A percentile compares a stretch with the other conserved stretches of the same genome.
phyloP scores from a whole-genome alignment of 108 stramenopile species.

The Cyclostephanos tholiformis region DNA sequence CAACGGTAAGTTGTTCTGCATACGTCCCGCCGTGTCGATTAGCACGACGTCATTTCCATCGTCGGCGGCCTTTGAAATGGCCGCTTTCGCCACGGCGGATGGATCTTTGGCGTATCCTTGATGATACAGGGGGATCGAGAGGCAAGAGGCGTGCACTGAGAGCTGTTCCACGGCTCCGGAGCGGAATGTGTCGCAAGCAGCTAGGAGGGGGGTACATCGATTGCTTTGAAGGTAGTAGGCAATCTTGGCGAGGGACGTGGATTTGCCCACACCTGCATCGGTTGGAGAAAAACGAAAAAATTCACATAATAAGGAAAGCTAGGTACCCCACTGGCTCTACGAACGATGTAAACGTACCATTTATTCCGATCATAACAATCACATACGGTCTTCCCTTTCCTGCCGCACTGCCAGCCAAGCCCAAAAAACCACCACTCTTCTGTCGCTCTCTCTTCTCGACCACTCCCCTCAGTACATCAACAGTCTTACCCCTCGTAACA shows the following conservation, averaged over 20 bases:
- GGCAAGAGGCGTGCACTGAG: conserved; percentile 86
- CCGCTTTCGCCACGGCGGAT: conserved; percentile 86
- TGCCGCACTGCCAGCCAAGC: conserved; percentile 32
- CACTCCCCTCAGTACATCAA: conserved; percentile 65
- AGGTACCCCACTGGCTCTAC: not conserved
- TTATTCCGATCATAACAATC: conserved; percentile 96
- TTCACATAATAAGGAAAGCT: conserved; percentile 7
- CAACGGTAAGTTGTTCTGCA: conserved; percentile 97
- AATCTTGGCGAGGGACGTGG: conserved; percentile 91
- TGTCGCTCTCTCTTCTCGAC: conserved; percentile 57
- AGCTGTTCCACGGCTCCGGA: conserved; percentile 98
- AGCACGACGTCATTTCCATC: conserved; percentile 90
- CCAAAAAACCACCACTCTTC: conserved; percentile 44
- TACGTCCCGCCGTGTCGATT: conserved; percentile 97
- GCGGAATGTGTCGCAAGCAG: conserved; percentile 98
- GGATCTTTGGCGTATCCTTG: conserved; percentile 96
- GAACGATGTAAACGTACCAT: conserved; percentile 72
- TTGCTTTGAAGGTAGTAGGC: conserved; percentile 83
- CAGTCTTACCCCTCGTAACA: conserved; percentile 29
- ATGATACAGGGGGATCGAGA: conserved; percentile 90
- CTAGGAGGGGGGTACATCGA: conserved; percentile 82
- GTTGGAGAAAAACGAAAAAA: conserved; percentile 21
- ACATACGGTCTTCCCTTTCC: conserved; percentile 69
- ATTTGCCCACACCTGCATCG: conserved; percentile 78
- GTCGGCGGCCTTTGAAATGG: conserved; percentile 84